Conservation (phyloP, 352 stramenopile species). For the Pythium plurisporium region DNA sequence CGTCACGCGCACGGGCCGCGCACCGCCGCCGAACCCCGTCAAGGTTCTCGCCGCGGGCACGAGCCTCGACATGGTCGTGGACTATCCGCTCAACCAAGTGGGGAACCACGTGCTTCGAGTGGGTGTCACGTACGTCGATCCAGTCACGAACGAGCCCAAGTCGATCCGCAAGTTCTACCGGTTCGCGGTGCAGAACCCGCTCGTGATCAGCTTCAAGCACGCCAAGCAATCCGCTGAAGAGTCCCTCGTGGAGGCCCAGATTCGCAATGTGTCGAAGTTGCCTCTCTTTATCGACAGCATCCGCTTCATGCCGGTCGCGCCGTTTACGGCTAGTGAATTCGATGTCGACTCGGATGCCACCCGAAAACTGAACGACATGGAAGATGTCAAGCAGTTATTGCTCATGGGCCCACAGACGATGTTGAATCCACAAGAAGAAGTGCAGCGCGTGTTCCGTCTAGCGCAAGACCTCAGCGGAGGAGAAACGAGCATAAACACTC, state of each 20-base stretch:
- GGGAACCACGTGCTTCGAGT: conserved; percentile 84
- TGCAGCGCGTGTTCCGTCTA: conserved; percentile 68
- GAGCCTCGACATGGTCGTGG: conserved; percentile 90
- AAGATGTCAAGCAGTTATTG: conserved; percentile 25
- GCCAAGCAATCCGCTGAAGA: conserved; percentile 37
- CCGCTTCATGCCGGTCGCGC: conserved; percentile 56
- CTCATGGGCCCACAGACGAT: conserved; percentile 44
- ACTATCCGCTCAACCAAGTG: conserved; percentile 87
- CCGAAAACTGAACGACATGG: conserved; percentile 6
- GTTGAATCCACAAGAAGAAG: conserved; percentile 71
- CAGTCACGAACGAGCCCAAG: conserved; percentile 71
- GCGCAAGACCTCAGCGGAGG: conserved; percentile 35
- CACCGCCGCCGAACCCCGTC: conserved; percentile 72
- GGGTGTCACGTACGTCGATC: conserved; percentile 71
- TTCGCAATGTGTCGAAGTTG: conserved; percentile 79
- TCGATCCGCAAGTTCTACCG: conserved; percentile 91
- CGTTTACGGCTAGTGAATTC: conserved; percentile 46
- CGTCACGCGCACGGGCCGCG: conserved; percentile 56
- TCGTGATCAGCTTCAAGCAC: conserved; percentile 86
- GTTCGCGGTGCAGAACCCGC: conserved; percentile 87
- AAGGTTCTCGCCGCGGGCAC: conserved; percentile 55
- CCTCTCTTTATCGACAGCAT: conserved; percentile 80
- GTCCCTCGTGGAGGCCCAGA: conserved; percentile 71
- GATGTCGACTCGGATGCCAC: conserved; percentile 23
- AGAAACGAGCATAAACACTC: conserved; percentile 11